Base-by-base conservation (phyloP, 305 asterid species). In the Fraxinus paxiana region DNA sequence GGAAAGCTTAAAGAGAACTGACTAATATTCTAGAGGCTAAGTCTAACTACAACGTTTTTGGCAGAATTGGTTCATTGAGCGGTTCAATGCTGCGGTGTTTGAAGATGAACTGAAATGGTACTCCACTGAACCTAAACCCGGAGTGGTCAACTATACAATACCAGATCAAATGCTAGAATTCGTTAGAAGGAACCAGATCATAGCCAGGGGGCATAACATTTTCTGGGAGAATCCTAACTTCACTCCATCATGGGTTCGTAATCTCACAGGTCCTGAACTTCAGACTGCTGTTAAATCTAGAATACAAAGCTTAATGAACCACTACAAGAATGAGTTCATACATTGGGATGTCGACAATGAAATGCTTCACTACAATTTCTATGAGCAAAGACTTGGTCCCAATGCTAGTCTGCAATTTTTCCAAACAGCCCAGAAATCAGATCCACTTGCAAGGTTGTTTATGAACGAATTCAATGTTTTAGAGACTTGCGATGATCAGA, bases 261-360 rank as follows among this genome's bases (percentile, higher is more conserved):
- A 80, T 43, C 88, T 88, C 5, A 75, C 88, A 7, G 31, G 59
- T 18, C n/a, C 79, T 1, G 79, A 86, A 73, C 84, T 88, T 24
- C 69, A 77, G 71, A 80, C 82, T 18, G 88, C 87, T 7, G 83
- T 87, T 48, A 51, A 71, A 13, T 81, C 65, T 3, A 81, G 89
- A 73, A 82, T 88, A 20, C 70, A 73, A 26, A 83, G 87, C 89
- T 76, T 87, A 65, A 80, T 88, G 85, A 71, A 41, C 26, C 59
- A 73, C 20, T 87, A 89, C 88, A 79, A 26, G 48, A 74, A 78
- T 41, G 90, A 87, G 54, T 87, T 88, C 78, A 77, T 88, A 24
- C 90, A 88, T 35, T 88, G 91, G 90, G 91, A 88, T n/a, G 91
- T 88, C 48, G 82, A 83, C 84, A 88, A 88, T 10, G 90, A 88